These are phyloP conservation scores for Trametopsis cervina DNA, from an alignment of 768 basidiomycete species.

Conservation along the genomic window DNA sequence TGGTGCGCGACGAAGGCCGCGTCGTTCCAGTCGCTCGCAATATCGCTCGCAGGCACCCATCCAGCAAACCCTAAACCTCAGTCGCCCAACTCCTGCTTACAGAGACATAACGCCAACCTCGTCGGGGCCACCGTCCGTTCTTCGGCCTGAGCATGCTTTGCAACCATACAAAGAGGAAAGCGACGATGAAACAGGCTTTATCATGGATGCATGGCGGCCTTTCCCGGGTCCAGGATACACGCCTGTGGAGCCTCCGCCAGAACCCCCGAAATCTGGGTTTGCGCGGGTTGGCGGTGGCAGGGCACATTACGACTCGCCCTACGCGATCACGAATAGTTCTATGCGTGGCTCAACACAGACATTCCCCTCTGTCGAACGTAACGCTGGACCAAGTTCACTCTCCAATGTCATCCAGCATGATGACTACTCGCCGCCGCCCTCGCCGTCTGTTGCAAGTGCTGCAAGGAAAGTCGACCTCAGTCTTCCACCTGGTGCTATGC, in stretches of 20 bases:
- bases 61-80: slow-evolving; percentile 18
- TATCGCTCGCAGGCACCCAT: slow-evolving; percentile 13
- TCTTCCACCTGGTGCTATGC: slow-evolving; percentile 57
- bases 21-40: slow-evolving; percentile 10
- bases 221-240: slow-evolving; percentile 49
- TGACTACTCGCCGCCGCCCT: slow-evolving; percentile 44
- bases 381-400: slow-evolving; percentile 15
- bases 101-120: slow-evolving; percentile 30
- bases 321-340: slow-evolving; percentile 50
- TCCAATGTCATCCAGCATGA: slow-evolving; percentile 24
- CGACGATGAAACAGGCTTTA: slow-evolving; percentile 74
- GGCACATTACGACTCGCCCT: slow-evolving; percentile 81
- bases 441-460: slow-evolving; percentile 32
- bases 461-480: slow-evolving; percentile 23
- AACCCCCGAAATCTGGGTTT: slow-evolving; percentile 53
- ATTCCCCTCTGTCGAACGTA: slow-evolving; percentile 54
- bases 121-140: slow-evolving; percentile 61
- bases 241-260: slow-evolving; percentile 29
- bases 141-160: slow-evolving; percentile 74
- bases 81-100: slow-evolving; percentile 18
- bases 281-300: slow-evolving; percentile 82
- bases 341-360: slow-evolving; percentile 49
- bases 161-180: slow-evolving; percentile 72
- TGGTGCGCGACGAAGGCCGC: slow-evolving; percentile 36
- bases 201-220: slow-evolving; percentile 94